phyloP scores from a whole-genome alignment of 2,329 filamentous ascomycete genomes.

The Monilinia aucupariae region DNA sequence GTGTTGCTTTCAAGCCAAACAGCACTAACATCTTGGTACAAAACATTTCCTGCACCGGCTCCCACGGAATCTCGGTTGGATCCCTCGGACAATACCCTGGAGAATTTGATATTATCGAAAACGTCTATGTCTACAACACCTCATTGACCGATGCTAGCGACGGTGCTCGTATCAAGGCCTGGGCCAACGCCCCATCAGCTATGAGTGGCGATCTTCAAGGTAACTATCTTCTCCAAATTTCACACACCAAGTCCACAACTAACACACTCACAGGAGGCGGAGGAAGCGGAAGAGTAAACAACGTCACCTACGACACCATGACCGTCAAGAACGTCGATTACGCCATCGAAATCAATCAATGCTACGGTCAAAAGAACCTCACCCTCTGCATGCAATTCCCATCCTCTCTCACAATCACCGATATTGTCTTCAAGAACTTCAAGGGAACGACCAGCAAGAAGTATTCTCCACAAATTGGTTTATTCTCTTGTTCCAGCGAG shows the following conservation, averaged over 20 bases:
- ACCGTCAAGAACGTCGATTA: slow-evolving; percentile 57
- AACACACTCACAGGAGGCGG: slow-evolving; percentile 48
- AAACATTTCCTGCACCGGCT: slow-evolving; percentile 61
- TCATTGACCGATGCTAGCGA: slow-evolving; percentile 52
- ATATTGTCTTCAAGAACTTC: slow-evolving; percentile 53
- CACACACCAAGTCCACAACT: neutral
- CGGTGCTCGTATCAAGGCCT: slow-evolving; percentile 69
- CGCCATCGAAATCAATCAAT: slow-evolving; percentile 60
- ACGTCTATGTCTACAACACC: slow-evolving; percentile 59
- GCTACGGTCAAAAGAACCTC: slow-evolving; percentile 57
- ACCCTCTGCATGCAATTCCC: slow-evolving; percentile 57
- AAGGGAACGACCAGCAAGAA: slow-evolving; percentile 46
- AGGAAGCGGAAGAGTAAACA: slow-evolving; percentile 54
- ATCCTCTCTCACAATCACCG: slow-evolving; percentile 49
- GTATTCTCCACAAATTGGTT: slow-evolving; percentile 42
- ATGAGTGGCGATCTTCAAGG: slow-evolving; percentile 53
- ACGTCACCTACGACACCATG: slow-evolving; percentile 63
- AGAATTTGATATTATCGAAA: slow-evolving; percentile 61
- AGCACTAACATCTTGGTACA: slow-evolving; percentile 64
- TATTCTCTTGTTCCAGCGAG: slow-evolving; percentile 44
- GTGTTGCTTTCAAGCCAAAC: slow-evolving; percentile 71
- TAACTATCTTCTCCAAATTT: neutral
- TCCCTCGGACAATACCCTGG: slow-evolving; percentile 60
- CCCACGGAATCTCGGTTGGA: slow-evolving; percentile 68
- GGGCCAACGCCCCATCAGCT: slow-evolving; percentile 49